Evolutionary conservation across 768 basidiomycete genomes (phyloP).

Genomic region (Agaricus blazei): DNA sequence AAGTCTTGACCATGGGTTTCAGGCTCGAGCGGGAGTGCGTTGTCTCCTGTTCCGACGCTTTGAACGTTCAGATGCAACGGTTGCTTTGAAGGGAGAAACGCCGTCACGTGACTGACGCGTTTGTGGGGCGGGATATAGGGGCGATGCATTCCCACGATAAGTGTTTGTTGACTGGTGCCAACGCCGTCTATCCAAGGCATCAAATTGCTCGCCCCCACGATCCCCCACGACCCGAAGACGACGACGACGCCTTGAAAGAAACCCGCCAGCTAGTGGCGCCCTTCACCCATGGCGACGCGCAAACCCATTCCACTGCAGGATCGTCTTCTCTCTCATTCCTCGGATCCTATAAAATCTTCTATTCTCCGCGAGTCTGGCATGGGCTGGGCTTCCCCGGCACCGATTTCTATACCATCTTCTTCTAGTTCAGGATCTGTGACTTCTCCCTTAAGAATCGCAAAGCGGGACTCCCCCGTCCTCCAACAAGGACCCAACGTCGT

Average conservation of each 20-base stretch:
- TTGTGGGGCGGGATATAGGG: conserved; percentile 5
- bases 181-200: conserved; percentile 13
- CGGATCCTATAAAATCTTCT: conserved; percentile 59
- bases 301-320: conserved; percentile 49
- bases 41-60: background rate
- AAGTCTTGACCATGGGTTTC: too few relatives aligned
- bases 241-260: background rate
- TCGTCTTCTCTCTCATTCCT: conserved; percentile 55
- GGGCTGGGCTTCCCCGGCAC: conserved; percentile 50
- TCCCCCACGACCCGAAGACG: conserved; percentile 11
- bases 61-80: background rate
- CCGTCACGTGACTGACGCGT: conserved; percentile 40
- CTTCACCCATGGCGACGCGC: conserved; percentile 26
- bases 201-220: conserved; percentile 10
- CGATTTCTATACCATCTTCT: conserved; percentile 26
- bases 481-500: conserved; percentile 48
- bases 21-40: too few relatives aligned
- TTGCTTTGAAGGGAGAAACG: conserved; percentile 13
- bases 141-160: conserved; percentile 29
- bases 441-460: conserved; percentile 71
- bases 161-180: conserved; percentile 33
- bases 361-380: conserved; percentile 60
- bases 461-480: conserved; percentile 50
- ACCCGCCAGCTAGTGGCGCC: conserved; percentile 9
- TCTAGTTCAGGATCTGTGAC: conserved; percentile 35